Conservation (phyloP, 164 flowering plant genomes). For the Vitis cinerea region DNA sequence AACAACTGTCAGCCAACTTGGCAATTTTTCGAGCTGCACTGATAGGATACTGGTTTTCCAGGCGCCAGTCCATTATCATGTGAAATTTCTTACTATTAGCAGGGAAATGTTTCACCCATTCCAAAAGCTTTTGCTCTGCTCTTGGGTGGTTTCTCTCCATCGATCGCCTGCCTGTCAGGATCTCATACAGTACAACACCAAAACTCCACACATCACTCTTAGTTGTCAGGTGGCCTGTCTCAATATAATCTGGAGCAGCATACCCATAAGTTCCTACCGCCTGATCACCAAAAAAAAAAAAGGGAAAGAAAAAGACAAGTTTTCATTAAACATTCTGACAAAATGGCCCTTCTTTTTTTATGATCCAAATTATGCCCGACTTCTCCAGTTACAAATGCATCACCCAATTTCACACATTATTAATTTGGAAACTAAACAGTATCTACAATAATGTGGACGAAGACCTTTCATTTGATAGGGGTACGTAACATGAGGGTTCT, state of each 20-base stretch:
- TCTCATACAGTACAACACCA: constrained; percentile 88
- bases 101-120: constrained; percentile 88
- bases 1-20: constrained; percentile 75
- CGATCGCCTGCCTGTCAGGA: constrained; percentile 74
- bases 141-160: constrained; percentile 70
- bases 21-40: constrained; percentile 59
- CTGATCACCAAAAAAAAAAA: constrained; percentile 27
- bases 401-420: too few species aligned
- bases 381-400: too few species aligned
- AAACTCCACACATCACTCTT: constrained; percentile 84
- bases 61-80: constrained; percentile 75
- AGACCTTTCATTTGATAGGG: too few species aligned
- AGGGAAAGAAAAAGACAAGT: too few species aligned
- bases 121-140: constrained; percentile 73
- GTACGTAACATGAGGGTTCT: too few species aligned
- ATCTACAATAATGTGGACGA: too few species aligned
- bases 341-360: too few species aligned
- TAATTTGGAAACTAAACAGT: too few species aligned
- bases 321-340: too few species aligned
- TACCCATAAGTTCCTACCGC: constrained; percentile 88
- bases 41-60: constrained; percentile 49
- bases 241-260: constrained; percentile 91
- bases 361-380: too few species aligned
- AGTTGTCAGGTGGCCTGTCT: constrained; percentile 70
- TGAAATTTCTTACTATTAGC: constrained; percentile 56